Base-by-base conservation (phyloP, 1,139 yeast species). In the Arxiozyma slooffiae region DNA sequence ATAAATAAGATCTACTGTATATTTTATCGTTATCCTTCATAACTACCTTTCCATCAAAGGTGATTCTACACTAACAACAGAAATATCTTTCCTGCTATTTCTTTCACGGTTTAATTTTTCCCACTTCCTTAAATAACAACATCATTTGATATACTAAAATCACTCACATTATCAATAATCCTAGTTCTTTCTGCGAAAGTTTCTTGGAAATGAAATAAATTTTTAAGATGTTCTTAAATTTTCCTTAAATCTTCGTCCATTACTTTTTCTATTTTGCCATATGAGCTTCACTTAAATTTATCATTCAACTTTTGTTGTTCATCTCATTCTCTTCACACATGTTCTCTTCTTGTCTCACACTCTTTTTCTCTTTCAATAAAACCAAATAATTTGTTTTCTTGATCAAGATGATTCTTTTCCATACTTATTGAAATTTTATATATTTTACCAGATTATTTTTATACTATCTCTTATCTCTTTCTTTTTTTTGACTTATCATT, bases 161-260 rank as follows among this genome's bases (percentile, higher is more conserved):
- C 98, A 7, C 96, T 81, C 0, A 95, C 97, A 62, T 88, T 85
- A 63, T 94, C 99, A 44, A 94, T 90, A 56, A 94, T 89, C 60
- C 79, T 81, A 0, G 97, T 92, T 64, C 98, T 75, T 63, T 88
- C 94, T 1, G 90, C 89, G 6, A 95, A 86, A 9, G 92, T 81
- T 2, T 79, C 88, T 64, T 94, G 98, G 66, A 82, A 92, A 54
- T 80, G 78, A 46, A 94, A 71, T 47, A 94, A 71, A 26, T 80
- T 82, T 44, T 85, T 85, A 46, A 92, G 71, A 50, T 90, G 72
- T 47, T 78, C 78, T 59, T 86, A 85, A 0, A 97, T 97, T 49
- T 74, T 74, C 4, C 71, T 58, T 34, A 85, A 68, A 45, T 83
- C 89, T 0, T 78, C 75, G 44, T 60, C 61, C 9, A 47, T 67